Base-by-base conservation (phyloP, 1,284 basidiomycete genomes). In the Ceratobasidium sp. region DNA sequence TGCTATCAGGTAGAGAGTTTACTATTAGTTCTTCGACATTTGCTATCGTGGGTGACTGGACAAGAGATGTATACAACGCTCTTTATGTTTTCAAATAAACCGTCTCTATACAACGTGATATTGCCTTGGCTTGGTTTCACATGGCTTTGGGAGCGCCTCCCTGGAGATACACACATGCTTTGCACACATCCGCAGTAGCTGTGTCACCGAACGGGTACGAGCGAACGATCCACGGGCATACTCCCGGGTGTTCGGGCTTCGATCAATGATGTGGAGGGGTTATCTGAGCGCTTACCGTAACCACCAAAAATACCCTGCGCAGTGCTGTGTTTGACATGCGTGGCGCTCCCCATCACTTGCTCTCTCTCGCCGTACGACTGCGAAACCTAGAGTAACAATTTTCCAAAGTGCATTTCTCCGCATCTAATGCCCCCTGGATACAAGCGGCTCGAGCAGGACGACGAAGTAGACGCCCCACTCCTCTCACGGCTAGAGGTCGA, bases 401-500 rank as follows among this genome's bases (percentile, higher is more conserved):
- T 30, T 20, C 3, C 16, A n/a, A 6, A 14, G 7, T 68, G 18
- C 23, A 18, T 38, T 46, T 30, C n/a, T 64, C 14, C 5, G 12
- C 52, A 23, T 5, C 46, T 35, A 68, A 68, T 68, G 66, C 14
- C 48, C 27, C 35, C 50, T 12, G 50, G 46, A 14, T 68, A 68
- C 18, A 48, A 54, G 27, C 46, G 50, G 30, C 66, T 68, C 30
- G 66, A 54, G 30, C 48, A 68, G 33, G 48, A 52, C 10, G 66
- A 54, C 27, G 41, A 68, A 27, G 66, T 54, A 10, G 66, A 68
- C 48, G 30, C 66, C 30, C 66, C 48, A 4, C 48, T 68, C 23
- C 48, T 68, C 16, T 52, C 66, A 6, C 66, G 33, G 20, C 66
- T 78, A 44, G 78, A 80, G 73, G 71, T 57, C 20, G 80, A 80